phyloP scores from a whole-genome alignment of 2,329 filamentous ascomycete species.

The Pseudocercospora eumusae region DNA sequence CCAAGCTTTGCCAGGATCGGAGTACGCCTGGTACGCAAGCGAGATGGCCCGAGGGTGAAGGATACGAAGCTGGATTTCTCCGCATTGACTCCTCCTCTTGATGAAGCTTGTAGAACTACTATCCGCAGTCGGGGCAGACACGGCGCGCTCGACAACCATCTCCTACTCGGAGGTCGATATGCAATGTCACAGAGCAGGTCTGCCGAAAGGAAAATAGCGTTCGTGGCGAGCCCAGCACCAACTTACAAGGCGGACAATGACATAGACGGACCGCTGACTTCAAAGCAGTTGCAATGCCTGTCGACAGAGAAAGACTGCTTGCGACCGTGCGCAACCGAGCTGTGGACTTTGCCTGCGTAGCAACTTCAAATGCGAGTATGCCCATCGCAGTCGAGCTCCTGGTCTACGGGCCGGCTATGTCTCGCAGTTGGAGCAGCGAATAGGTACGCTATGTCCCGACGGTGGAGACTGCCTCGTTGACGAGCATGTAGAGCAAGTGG shows the following conservation, averaged over 20 bases:
- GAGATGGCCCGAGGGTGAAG: conserved; percentile 11
- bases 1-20: neutral
- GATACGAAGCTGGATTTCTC: neutral
- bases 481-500: conserved; percentile 26
- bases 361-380: conserved; percentile 34
- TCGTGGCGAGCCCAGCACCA: neutral
- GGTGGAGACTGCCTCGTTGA: conserved; percentile 27
- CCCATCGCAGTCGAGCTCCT: conserved; percentile 28
- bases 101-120: conserved; percentile 2
- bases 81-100: conserved; percentile 1
- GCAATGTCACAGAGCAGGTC: neutral
- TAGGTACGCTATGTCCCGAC: conserved; percentile 33
- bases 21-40: conserved; percentile 1
- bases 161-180: neutral
- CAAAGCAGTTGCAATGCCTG: conserved; percentile 33
- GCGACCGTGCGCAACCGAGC: conserved; percentile 32
- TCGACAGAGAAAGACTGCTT: conserved; percentile 34
- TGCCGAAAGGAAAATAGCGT: conserved; percentile 16
- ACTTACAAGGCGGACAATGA: neutral
- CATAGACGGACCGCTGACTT: neutral
- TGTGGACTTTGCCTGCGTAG: conserved; percentile 32
- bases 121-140: conserved; percentile 11
- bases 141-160: conserved; percentile 6
- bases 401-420: conserved; percentile 51
- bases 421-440: conserved; percentile 40